A percentile compares a stretch with the other conserved stretches of the same genome.
phyloP scores from a whole-genome alignment of 306 rosid genomes.

The Sindora glabra region DNA sequence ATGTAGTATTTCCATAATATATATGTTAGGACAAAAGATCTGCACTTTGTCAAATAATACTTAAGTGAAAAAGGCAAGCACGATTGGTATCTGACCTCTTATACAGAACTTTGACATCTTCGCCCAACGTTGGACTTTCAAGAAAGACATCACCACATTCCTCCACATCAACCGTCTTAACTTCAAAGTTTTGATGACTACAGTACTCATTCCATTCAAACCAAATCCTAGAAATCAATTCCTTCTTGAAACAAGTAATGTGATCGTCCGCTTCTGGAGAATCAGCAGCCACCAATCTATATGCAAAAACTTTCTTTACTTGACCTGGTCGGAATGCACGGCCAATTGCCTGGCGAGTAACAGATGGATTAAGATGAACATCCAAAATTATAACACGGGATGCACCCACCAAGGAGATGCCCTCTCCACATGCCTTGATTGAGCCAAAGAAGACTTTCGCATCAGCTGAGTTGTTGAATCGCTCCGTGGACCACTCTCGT shows the following conservation, averaged over 20 bases:
- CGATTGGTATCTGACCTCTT: conserved; percentile 50
- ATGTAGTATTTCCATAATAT: conserved; percentile 10
- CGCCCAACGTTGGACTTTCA: conserved; percentile 42
- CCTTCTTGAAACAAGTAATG: conserved; percentile 65
- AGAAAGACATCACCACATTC: conserved; percentile 67
- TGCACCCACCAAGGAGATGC: conserved; percentile 92
- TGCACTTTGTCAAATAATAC: background rate
- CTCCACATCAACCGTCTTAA: conserved; percentile 41
- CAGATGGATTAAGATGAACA: conserved; percentile 87
- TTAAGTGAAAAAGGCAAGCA: background rate
- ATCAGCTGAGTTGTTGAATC: conserved; percentile 59
- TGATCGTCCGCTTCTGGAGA: conserved; percentile 86
- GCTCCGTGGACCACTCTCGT: conserved; percentile 73
- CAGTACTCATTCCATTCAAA: conserved; percentile 88
- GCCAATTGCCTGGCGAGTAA: conserved; percentile 92
- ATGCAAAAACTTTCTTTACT: conserved; percentile 57
- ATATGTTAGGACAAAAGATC: conserved; percentile 11
- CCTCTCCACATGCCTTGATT: conserved; percentile 97
- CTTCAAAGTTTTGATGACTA: conserved; percentile 49
- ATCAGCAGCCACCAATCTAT: conserved; percentile 70
- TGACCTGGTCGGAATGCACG: conserved; percentile 97
- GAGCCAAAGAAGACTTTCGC: conserved; percentile 92
- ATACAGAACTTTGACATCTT: conserved; percentile 59
- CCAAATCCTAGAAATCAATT: conserved; percentile 83
- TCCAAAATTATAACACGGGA: conserved; percentile 77